Evolutionary conservation across 495 filamentous ascomycete genomes (phyloP), one percentile per base, ranked within the genome.

Genomic region (Talaromyces wortmannii): DNA sequence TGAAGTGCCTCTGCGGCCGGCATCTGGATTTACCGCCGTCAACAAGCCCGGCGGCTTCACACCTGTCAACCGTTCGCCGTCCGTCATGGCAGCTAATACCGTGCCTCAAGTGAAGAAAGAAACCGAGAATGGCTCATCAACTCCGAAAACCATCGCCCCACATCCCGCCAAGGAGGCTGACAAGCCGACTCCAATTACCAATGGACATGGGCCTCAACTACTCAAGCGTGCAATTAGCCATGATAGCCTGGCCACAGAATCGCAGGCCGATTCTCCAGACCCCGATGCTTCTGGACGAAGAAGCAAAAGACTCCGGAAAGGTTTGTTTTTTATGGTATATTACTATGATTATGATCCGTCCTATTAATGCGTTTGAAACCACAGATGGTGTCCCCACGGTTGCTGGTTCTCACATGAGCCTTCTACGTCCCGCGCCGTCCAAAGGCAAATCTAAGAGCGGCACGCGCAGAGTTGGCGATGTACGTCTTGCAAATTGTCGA

Each of bases 351-450:
- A 5, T 53, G 12, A 45, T 52, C 49, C 23, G 23, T 23, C 23
- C 23, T 23, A 53, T 61, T 64, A 47, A 57, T 16, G 48, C n/a
- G 10, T 40, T 58, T 66, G 60, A 55, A 62, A 61, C 50, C 67
- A 56, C 70, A 92, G 90, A 94, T 80, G 81, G 83, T 43, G 85
- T 87, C 52, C 92, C 92, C 15, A 96, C 89, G 42, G 88, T 97
- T 55, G 91, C 90, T 57, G 94, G 95, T 31, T 96, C 92, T 40
- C 91, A 97, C 73, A 98, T 97, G 94, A 92, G 88, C 55, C 78
- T 96, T 56, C 89, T 95, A 61, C 87, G 91, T 45, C 90, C 91
- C 42, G 84, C 88, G 8, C 86, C 80, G 16, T 87, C 90, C 5
- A 82, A 86, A 56, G 79, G 84, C 51, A 78, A 84, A 55, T 75